These are phyloP conservation scores for Euphorbia neoarborescens DNA, from an alignment of 441 rosid genomes.

Conservation along the genomic window DNA sequence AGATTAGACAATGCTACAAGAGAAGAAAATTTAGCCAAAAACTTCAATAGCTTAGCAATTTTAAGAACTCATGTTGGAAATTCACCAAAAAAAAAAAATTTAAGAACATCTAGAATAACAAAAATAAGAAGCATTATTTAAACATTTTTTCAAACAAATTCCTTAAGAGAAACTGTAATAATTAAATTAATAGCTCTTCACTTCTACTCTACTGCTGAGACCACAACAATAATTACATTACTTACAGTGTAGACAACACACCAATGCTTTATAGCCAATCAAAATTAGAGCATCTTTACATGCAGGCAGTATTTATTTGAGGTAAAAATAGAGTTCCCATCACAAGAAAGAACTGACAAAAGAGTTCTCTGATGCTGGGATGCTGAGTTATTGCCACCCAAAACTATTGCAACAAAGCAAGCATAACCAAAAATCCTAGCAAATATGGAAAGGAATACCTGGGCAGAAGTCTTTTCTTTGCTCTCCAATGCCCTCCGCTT, in stretches of 20 bases:
- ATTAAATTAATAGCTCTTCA: neutral
- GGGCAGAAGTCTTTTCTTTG: slow-evolving; percentile 56
- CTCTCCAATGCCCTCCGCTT: slow-evolving; percentile 63
- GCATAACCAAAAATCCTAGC: neutral
- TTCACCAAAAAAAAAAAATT: neutral
- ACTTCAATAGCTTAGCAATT: neutral
- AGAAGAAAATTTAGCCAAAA: neutral
- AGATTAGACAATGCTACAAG: neutral
- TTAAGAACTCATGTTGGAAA: neutral
- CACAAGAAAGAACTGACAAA: neutral
- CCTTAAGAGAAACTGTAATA: neutral
- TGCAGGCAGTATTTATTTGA: neutral
- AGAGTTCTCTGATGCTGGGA: neutral
- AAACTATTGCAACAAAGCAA: slow-evolving; percentile 6
- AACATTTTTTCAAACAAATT: neutral
- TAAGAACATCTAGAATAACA: neutral
- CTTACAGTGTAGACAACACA: neutral
- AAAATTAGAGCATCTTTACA: neutral
- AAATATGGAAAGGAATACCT: slow-evolving; percentile 42
- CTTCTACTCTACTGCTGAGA: neutral
- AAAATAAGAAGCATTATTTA: neutral
- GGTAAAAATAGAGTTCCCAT: neutral
- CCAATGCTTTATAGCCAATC: neutral
- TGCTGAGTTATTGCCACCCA: neutral
- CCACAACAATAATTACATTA: neutral